Base-by-base conservation (phyloP, 108 stramenopile genomes). In the Schizochytrium sp. region DNA sequence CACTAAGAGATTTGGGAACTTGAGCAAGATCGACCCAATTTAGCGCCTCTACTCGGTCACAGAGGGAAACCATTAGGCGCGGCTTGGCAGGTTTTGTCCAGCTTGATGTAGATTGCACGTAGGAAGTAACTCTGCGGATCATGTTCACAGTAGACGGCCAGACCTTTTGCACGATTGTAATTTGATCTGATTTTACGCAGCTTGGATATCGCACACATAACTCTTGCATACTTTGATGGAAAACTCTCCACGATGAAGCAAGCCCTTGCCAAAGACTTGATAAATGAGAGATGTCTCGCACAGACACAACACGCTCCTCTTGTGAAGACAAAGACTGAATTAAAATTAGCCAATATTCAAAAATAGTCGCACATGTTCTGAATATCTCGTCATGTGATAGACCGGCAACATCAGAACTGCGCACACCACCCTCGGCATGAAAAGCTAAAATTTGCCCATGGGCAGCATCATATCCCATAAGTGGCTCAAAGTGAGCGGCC, bases 331-430 rank as follows among this genome's bases (percentile, higher is more conserved):
- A 0, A 8, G 64, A 38, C 10, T 69, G 64, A 38, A 69, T 38
- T 7, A 69, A 44, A 44, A 69, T 69, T 38, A 69, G 2, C 64
- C 64, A 69, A 44, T 69, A 69, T 15, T 69, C 64, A 15, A 69
- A 69, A 44, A 69, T 12, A 7, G 15, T 44, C 12, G 64, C 64
- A 15, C 64, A 69, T 8, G 64, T 38, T 8, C 42, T 7, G 19
- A 2, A 1, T 15, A 69, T 69, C 12, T 28, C 28, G 64, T 69
- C 64, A 8, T 69, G 64, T 8, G 64, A 28, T 10, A 69, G 64
- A 12, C 0, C 19, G 0, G 12, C 8, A 8, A 7, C 19, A 44
- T 12, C 10, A 38, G 7, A 38, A 15, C 5, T 44, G 28, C 28
- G 28, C 28, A 28, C 28, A 28, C 28, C 7, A 44, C 44, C 15